Percentiles rank a stretch among this genome's conserved stretches.
phyloP scores from a whole-genome alignment of 1,284 basidiomycete species.

The Sanghuangporus baumii region DNA sequence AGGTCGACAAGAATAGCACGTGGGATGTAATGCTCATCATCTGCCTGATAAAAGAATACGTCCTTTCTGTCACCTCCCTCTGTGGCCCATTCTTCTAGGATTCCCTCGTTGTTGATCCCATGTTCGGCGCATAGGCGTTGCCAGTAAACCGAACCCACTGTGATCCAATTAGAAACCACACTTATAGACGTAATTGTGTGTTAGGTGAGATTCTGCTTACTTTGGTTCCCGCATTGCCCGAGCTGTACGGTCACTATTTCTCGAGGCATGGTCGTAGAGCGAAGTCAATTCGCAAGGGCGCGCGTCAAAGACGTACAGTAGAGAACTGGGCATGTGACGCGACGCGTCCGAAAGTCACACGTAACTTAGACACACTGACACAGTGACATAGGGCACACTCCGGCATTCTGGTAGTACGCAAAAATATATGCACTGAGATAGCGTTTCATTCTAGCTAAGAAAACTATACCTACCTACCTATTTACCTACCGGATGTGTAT shows the following conservation, averaged over 20 bases:
- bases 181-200: neutral
- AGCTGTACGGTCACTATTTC: slow-evolving; percentile 86
- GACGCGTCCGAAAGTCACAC: slow-evolving; percentile 1
- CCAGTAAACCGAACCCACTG: slow-evolving; percentile 92
- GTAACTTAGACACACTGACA: neutral
- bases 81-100: slow-evolving; percentile 91
- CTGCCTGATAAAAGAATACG: slow-evolving; percentile 99
- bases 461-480: neutral
- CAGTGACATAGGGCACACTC: neutral
- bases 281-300: slow-evolving; percentile 15
- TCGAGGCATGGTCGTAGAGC: slow-evolving; percentile 57
- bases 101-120: slow-evolving; percentile 90
- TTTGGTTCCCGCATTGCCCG: slow-evolving; percentile 96
- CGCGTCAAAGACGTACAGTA: slow-evolving; percentile 10
- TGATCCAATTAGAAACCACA: slow-evolving; percentile 17
- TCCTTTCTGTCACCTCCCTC: slow-evolving; percentile 96
- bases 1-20: slow-evolving; percentile 95
- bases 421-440: neutral
- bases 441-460: slow-evolving; percentile 2
- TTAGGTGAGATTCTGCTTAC: slow-evolving; percentile 33
- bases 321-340: neutral
- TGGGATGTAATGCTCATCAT: slow-evolving; percentile 99
- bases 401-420: too few relatives aligned
- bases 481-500: slow-evolving; percentile 3
- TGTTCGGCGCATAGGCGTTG: slow-evolving; percentile 94